Evolutionary conservation across 768 basidiomycete species (phyloP).

Genomic region (Exidia glandulosa): DNA sequence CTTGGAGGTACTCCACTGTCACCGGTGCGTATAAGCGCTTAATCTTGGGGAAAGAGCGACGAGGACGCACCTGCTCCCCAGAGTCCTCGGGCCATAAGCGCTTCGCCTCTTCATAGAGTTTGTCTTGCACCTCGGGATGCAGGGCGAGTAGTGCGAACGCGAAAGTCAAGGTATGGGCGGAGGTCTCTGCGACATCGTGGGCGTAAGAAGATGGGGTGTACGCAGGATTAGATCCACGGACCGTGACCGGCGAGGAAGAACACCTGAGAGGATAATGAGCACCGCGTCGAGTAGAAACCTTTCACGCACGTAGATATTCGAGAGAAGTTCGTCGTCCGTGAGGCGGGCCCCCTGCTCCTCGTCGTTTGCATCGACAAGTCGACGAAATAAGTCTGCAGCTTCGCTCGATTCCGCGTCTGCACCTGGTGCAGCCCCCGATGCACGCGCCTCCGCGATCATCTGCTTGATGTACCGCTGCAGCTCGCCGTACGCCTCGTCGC

Average conservation of each 20-base stretch:
- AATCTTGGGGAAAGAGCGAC: neutral
- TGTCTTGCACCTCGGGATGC: constrained; percentile 38
- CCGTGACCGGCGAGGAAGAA: constrained; percentile 42
- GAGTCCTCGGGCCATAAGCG: constrained; percentile 26
- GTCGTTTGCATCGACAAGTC: constrained; percentile 37
- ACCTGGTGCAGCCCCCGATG: neutral
- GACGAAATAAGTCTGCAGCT: constrained; percentile 30
- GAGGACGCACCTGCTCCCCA: constrained; percentile 15
- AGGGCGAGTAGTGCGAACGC: constrained; percentile 35
- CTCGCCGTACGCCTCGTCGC: constrained; percentile 24
- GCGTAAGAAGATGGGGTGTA: neutral
- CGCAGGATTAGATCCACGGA: constrained; percentile 8
- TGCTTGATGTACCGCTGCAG: constrained; percentile 31
- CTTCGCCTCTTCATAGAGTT: constrained; percentile 30
- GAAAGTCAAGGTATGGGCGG: constrained; percentile 35
- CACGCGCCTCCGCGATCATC: constrained; percentile 27
- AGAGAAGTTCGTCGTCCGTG: constrained; percentile 35
- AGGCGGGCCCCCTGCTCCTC: constrained; percentile 20
- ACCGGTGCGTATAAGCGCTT: neutral
- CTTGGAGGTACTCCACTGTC: constrained; percentile 29
- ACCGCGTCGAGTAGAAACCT: neutral
- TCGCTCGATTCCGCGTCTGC: neutral
- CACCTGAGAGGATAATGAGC: constrained; percentile 15
- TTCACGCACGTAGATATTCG: constrained; percentile 35
- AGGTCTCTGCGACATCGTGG: constrained; percentile 29